A percentile compares a stretch with the other conserved stretches of the same genome.
phyloP scores from a whole-genome alignment of 371 early-diverging fungal genomes.

The Chytridiales sp. region DNA sequence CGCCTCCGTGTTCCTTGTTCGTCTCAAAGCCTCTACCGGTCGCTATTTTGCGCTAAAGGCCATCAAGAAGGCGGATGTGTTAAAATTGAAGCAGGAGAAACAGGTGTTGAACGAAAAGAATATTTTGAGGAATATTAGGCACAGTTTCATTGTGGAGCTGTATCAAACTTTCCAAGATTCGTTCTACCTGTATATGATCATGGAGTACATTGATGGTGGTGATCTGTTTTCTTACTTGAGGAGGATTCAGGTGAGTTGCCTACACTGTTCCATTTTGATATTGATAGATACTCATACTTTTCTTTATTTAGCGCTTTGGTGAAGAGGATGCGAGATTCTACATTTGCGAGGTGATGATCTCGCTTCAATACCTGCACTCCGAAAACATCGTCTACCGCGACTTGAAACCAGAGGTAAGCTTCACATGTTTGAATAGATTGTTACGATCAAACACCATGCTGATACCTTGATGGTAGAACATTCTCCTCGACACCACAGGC shows the following conservation, averaged over 20 bases:
- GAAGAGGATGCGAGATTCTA: conserved; percentile 55
- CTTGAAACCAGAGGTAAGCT: conserved; percentile 51
- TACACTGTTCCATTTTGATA: conserved; percentile 17
- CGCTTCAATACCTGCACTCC: conserved; percentile 57
- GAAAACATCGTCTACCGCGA: conserved; percentile 56
- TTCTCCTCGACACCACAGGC: conserved; percentile 63
- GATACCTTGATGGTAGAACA: conserved; percentile 50
- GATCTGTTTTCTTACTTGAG: conserved; percentile 54
- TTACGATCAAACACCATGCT: conserved; percentile 9
- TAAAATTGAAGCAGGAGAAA: conserved; percentile 50
- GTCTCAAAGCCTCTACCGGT: conserved; percentile 41
- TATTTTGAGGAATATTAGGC: conserved; percentile 43
- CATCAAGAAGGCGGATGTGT: conserved; percentile 51
- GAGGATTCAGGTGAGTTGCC: conserved; percentile 34
- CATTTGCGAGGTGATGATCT: conserved; percentile 53
- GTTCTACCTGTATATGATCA: conserved; percentile 59
- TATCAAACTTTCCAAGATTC: conserved; percentile 51
- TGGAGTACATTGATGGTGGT: conserved; percentile 72
- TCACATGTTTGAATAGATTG: background rate
- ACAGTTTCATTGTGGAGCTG: conserved; percentile 44
- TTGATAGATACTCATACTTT: background rate
- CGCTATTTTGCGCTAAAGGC: conserved; percentile 53
- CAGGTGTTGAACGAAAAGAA: conserved; percentile 56
- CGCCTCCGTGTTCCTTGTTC: conserved; percentile 48
- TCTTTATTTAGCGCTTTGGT: conserved; percentile 45